These are phyloP conservation scores for Cardamine resedifolia DNA, from an alignment of 345 rosid genomes.

Conservation along the genomic window DNA sequence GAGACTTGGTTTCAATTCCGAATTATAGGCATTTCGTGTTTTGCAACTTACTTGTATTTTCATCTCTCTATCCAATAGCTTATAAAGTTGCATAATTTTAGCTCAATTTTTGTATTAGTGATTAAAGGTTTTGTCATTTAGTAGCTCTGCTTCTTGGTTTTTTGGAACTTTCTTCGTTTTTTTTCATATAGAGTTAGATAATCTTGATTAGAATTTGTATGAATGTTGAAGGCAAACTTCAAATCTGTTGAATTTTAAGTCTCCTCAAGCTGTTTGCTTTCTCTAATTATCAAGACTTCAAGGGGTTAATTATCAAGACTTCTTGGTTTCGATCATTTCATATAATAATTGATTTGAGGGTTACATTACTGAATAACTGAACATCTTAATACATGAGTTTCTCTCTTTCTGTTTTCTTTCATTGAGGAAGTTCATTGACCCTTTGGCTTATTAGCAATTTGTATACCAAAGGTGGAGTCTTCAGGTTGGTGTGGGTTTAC, in stretches of 20 bases:
- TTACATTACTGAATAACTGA: not conserved
- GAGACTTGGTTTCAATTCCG: no score
- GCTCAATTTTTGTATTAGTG: not conserved
- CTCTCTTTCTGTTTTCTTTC: not conserved
- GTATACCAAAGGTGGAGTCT: not conserved
- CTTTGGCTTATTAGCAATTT: not conserved
- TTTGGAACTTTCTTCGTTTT: not conserved
- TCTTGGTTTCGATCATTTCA: not conserved
- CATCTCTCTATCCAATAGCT: not conserved
- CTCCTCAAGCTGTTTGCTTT: conserved; percentile 3
- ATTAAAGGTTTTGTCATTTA: not conserved
- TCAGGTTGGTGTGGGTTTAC: not conserved
- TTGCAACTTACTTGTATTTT: not conserved
- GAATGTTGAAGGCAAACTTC: not conserved
- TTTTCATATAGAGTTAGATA: not conserved
- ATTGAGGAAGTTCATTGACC: not conserved
- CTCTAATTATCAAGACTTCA: not conserved
- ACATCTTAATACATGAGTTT: not conserved
- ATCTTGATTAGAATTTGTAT: not conserved
- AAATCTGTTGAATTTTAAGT: not conserved
- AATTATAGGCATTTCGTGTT: no score
- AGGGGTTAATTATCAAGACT: not conserved
- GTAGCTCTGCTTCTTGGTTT: not conserved
- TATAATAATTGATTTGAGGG: not conserved
- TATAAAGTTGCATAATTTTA: not conserved